Evolutionary conservation across 1,284 basidiomycete genomes (phyloP).

Genomic region (Dichomitus squalens): DNA sequence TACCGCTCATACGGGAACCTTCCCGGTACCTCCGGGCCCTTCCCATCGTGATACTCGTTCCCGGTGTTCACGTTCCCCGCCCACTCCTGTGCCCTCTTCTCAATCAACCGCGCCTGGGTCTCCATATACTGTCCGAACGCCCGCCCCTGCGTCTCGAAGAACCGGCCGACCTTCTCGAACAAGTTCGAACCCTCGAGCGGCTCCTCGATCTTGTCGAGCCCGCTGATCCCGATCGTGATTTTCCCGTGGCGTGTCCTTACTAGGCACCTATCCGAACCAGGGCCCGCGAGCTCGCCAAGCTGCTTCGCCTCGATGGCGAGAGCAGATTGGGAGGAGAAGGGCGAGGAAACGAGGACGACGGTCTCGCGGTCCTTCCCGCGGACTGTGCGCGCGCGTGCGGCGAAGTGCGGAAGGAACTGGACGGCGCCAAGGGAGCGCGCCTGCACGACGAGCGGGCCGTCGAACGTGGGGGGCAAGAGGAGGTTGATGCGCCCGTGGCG

Average conservation of each 20-base stretch:
- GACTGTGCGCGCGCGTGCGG: conserved; percentile 28
- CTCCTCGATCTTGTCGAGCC: conserved; percentile 27
- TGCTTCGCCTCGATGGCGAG: conserved; percentile 1
- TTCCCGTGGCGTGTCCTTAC: conserved; percentile 28
- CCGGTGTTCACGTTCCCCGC: neutral
- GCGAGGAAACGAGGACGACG: conserved; percentile 26
- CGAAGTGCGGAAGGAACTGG: conserved; percentile 31
- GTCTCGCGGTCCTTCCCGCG: conserved; percentile 30
- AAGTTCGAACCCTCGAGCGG: conserved; percentile 8
- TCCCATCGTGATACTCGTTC: no score
- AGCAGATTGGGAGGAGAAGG: conserved; percentile 2
- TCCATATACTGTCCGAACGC: conserved; percentile 19
- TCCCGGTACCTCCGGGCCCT: no score
- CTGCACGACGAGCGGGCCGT: conserved; percentile 29
- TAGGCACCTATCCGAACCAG: conserved; percentile 21
- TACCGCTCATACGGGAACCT: no score
- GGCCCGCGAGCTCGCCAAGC: conserved; percentile 7
- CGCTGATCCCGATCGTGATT: conserved; percentile 32
- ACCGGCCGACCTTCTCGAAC: conserved; percentile 26
- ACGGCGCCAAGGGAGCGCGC: conserved; percentile 23
- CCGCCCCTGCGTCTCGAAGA: conserved; percentile 21
- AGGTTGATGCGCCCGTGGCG: conserved; percentile 28
- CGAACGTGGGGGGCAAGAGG: conserved; percentile 31
- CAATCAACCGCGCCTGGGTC: conserved; percentile 7
- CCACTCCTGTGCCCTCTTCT: conserved; percentile 11